These are phyloP conservation scores for Rhinocladiella similis DNA, from an alignment of 2,329 filamentous ascomycete species.

Conservation along the genomic window DNA sequence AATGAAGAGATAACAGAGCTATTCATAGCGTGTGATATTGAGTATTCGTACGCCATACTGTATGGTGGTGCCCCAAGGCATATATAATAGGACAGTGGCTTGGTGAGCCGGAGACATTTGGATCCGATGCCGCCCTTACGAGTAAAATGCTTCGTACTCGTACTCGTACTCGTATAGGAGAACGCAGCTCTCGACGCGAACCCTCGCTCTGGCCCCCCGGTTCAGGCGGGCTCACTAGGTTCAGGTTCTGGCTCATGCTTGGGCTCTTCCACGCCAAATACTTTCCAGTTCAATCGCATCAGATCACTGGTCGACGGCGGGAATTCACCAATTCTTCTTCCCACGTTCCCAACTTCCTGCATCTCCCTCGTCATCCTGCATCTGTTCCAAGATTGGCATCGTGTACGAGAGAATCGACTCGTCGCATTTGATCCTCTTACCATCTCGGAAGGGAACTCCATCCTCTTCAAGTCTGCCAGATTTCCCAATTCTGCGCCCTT, in stretches of 20 bases:
- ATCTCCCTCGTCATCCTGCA: conserved; percentile 1
- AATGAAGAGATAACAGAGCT: no score
- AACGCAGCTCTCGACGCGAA: no score
- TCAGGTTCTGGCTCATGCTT: not conserved
- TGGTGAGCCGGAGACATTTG: not conserved
- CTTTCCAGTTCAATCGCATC: not conserved
- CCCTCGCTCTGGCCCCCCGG: no score
- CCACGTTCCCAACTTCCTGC: not conserved
- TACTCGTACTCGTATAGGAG: no score
- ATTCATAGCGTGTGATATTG: no score
- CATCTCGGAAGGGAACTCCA: not conserved
- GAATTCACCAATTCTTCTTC: not conserved
- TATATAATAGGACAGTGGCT: no score
- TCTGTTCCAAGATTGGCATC: not conserved
- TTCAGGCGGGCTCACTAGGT: no score
- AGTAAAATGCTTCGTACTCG: no score
- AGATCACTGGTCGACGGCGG: no score
- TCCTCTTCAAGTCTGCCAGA: not conserved
- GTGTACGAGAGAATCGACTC: not conserved
- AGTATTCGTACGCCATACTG: no score
- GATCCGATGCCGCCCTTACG: not conserved
- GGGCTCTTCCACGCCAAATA: not conserved
- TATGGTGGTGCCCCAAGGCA: no score
- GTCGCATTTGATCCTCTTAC: not conserved
- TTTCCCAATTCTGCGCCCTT: not conserved